Conservation (phyloP, 441 rosid species). For the Euphorbia celastroides region DNA sequence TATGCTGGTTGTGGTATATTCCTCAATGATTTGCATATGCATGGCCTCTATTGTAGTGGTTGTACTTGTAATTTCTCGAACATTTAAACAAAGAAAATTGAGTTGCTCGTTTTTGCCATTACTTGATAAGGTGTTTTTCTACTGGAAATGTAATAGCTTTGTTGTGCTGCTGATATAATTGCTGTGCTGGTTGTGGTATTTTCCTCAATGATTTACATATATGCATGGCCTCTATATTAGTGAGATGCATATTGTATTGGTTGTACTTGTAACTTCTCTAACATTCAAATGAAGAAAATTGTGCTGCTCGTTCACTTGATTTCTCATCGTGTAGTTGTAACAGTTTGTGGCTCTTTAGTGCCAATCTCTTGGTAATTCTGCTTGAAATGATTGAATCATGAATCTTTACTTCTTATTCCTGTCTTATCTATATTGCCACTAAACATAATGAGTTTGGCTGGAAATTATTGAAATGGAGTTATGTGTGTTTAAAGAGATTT, state of each 20-base stretch:
- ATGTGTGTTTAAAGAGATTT: background rate
- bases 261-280: too few relatives aligned
- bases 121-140: background rate
- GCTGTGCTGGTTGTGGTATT: too few relatives aligned
- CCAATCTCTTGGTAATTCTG: background rate
- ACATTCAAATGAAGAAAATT: too few relatives aligned
- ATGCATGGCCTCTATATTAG: background rate
- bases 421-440: background rate
- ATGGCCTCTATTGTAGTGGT: background rate
- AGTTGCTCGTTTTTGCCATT: conserved; percentile 1
- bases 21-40: background rate
- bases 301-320: too few relatives aligned
- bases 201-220: background rate
- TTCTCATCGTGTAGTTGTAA: background rate
- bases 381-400: conserved; percentile 1
- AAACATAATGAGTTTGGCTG: background rate
- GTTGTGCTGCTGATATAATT: too few relatives aligned
- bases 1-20: background rate
- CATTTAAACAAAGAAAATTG: background rate
- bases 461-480: background rate
- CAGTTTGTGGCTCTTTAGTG: background rate
- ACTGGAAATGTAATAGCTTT: background rate
- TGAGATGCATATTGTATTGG: too few relatives aligned
- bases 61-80: background rate
- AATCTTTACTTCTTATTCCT: background rate